Percentiles rank a stretch among this genome's conserved stretches.
Evolutionary conservation across 495 filamentous ascomycete genomes (phyloP).

Genomic region (Neurospora sp.): DNA sequence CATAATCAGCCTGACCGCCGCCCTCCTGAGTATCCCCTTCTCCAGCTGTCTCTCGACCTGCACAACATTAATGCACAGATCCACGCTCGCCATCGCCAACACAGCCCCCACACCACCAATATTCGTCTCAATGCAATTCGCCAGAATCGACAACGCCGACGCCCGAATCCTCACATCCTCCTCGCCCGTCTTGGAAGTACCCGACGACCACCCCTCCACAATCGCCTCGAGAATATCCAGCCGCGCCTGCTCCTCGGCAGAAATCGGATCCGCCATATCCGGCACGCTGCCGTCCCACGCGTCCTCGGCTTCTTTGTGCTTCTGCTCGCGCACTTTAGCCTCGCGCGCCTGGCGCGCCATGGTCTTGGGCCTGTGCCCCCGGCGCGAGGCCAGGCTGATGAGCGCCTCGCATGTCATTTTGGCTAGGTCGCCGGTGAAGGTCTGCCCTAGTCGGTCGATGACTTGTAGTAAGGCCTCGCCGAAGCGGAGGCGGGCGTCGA

Average conservation of each 20-base stretch:
- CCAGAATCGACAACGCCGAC: constrained; percentile 68
- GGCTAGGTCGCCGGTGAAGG: constrained; percentile 48
- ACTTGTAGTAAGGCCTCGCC: constrained; percentile 65
- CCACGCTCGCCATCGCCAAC: constrained; percentile 49
- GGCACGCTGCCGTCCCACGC: constrained; percentile 44
- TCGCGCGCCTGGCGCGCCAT: constrained; percentile 43
- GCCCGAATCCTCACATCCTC: constrained; percentile 73
- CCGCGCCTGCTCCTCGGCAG: constrained; percentile 38
- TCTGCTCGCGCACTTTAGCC: constrained; percentile 31
- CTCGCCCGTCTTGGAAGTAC: constrained; percentile 47
- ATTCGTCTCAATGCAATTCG: constrained; percentile 55
- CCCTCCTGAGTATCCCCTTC: constrained; percentile 61
- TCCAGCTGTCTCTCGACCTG: constrained; percentile 53
- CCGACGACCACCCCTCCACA: constrained; percentile 52
- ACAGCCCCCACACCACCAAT: constrained; percentile 47
- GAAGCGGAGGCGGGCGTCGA: constrained; percentile 61
- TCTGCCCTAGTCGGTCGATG: constrained; percentile 54
- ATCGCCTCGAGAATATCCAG: constrained; percentile 51
- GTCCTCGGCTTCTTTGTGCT: constrained; percentile 41
- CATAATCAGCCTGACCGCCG: constrained; percentile 60
- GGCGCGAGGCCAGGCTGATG: constrained; percentile 56
- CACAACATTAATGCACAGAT: constrained; percentile 56
- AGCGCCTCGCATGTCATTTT: constrained; percentile 50
- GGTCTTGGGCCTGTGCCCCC: constrained; percentile 44
- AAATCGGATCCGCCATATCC: constrained; percentile 33